These are phyloP conservation scores for Triangularia setosa DNA, from an alignment of 2,329 filamentous ascomycete species.

Conservation along the genomic window DNA sequence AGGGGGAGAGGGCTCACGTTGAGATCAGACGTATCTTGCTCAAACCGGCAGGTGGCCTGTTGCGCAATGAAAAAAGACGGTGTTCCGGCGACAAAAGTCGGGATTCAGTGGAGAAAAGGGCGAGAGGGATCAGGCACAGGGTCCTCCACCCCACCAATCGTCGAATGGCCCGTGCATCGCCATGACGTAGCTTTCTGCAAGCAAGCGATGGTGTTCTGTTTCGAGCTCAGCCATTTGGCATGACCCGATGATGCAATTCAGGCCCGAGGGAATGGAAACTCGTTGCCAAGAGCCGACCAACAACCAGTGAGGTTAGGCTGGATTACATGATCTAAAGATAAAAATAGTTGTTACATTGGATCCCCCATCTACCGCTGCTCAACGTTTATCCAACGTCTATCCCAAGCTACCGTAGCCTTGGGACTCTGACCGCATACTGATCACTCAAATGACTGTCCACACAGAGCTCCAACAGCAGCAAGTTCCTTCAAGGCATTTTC, in stretches of 20 bases:
- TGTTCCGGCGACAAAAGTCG: constrained; percentile 1
- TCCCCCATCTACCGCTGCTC: not conserved
- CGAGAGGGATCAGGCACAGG: not conserved
- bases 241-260: not conserved
- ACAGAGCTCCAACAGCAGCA: too few relatives aligned
- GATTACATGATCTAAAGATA: not conserved
- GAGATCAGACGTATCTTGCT: not conserved
- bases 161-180: not conserved
- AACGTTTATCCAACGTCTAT: not conserved
- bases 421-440: not conserved
- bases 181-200: constrained; percentile 7
- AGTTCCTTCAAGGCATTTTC: not conserved
- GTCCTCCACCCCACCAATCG: not conserved
- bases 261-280: not conserved
- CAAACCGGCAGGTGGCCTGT: not conserved
- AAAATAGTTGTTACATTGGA: not conserved
- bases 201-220: not conserved
- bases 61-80: constrained; percentile 4
- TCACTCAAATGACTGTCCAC: not conserved
- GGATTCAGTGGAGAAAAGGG: constrained; percentile 2
- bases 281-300: constrained; percentile 1
- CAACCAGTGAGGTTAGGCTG: not conserved
- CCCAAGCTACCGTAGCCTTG: not conserved
- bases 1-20: not conserved
- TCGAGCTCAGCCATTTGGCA: not conserved